phyloP scores from a whole-genome alignment of 352 stramenopile species.

The Pythium angustatum region DNA sequence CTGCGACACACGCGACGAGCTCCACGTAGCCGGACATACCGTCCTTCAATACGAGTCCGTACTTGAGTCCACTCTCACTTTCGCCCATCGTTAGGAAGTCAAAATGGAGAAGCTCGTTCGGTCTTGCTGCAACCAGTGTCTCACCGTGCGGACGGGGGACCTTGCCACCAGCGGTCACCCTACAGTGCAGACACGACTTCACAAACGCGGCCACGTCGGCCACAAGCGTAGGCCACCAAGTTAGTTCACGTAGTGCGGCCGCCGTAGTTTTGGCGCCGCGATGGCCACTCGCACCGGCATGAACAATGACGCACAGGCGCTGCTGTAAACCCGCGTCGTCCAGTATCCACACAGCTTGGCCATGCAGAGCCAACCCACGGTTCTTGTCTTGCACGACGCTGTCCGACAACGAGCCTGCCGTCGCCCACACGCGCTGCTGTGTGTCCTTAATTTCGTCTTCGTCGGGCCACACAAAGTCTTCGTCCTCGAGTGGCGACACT shows the following conservation, averaged over 20 bases:
- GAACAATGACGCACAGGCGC: slow-evolving; percentile 28
- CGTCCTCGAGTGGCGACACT: slow-evolving; percentile 13
- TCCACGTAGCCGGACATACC: slow-evolving; percentile 6
- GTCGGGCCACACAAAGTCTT: slow-evolving; percentile 19
- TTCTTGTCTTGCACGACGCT: background rate
- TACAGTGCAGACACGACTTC: slow-evolving; percentile 21
- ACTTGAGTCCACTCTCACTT: background rate
- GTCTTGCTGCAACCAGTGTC: background rate
- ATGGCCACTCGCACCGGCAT: slow-evolving; percentile 29
- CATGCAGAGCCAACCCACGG: background rate
- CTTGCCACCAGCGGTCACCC: slow-evolving; percentile 4
- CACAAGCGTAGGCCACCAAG: slow-evolving; percentile 17
- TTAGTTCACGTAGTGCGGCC: slow-evolving; percentile 5
- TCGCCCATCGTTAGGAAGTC: slow-evolving; percentile 27
- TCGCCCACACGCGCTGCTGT: background rate
- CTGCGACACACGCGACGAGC: background rate
- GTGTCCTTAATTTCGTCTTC: slow-evolving; percentile 1
- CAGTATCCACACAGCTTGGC: slow-evolving; percentile 25
- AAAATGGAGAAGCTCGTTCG: slow-evolving; percentile 32
- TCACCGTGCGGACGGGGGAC: slow-evolving; percentile 20
- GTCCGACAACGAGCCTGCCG: background rate
- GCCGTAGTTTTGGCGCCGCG: slow-evolving; percentile 22
- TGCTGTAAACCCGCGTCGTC: slow-evolving; percentile 25
- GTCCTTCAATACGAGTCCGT: slow-evolving; percentile 23
- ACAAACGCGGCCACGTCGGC: slow-evolving; percentile 27